phyloP scores from a whole-genome alignment of 2,329 filamentous ascomycete species.

The Zalaria sp. region DNA sequence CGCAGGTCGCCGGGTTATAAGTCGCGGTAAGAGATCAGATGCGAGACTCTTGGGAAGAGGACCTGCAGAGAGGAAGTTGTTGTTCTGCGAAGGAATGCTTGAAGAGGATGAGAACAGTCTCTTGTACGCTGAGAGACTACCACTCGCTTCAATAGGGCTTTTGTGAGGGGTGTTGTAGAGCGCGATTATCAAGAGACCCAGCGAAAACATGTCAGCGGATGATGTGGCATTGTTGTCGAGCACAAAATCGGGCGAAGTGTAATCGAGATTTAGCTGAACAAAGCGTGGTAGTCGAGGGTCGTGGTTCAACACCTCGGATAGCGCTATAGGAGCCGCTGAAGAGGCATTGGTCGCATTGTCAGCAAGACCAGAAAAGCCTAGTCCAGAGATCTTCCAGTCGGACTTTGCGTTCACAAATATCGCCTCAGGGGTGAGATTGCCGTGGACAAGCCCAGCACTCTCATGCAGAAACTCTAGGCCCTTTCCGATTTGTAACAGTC shows the following conservation, averaged over 20 bases:
- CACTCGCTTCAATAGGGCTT: conserved; percentile 72
- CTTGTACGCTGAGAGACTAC: conserved; percentile 73
- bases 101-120: conserved; percentile 67
- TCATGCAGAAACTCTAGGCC: conserved; percentile 92
- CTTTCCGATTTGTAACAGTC: conserved; percentile 81
- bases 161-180: conserved; percentile 89
- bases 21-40: conserved; percentile 60
- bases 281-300: conserved; percentile 68
- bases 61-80: conserved; percentile 72
- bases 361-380: conserved; percentile 74
- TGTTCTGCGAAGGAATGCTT: conserved; percentile 61
- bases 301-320: conserved; percentile 72
- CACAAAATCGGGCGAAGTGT: conserved; percentile 86
- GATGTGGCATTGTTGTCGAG: conserved; percentile 77
- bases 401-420: conserved; percentile 93
- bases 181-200: conserved; percentile 76
- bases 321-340: conserved; percentile 63
- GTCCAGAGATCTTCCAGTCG: conserved; percentile 97
- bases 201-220: conserved; percentile 82
- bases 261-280: conserved; percentile 86
- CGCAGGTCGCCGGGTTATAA: conserved; percentile 78
- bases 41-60: conserved; percentile 68
- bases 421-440: conserved; percentile 85
- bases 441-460: conserved; percentile 84
- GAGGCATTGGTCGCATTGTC: conserved; percentile 53